Conservation (phyloP, 306 rosid species). For the Vigna nakashimae region DNA sequence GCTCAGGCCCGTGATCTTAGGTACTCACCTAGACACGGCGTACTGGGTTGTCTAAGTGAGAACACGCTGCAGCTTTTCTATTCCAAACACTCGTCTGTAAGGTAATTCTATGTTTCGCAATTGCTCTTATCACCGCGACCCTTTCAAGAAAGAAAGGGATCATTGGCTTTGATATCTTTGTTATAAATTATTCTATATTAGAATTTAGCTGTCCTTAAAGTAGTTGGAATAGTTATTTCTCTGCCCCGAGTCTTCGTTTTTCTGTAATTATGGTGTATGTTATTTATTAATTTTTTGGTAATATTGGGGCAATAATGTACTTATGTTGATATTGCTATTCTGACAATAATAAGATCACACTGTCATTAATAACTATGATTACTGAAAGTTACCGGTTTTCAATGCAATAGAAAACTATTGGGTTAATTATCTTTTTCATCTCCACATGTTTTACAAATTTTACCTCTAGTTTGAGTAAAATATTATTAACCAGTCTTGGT, state of each 20-base stretch:
- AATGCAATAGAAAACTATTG: neutral
- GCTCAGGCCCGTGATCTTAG: conserved; percentile 71
- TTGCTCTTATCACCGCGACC: neutral
- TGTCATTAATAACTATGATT: neutral
- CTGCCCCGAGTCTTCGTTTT: neutral
- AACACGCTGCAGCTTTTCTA: conserved; percentile 68
- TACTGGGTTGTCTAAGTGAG: conserved; percentile 71
- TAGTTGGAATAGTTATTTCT: conserved; percentile 26
- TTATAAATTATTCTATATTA: neutral
- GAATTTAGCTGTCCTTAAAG: conserved; percentile 13
- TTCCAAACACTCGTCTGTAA: conserved; percentile 48
- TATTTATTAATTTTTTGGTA: neutral
- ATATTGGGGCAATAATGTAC: neutral
- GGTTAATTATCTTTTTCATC: neutral
- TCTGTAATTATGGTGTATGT: neutral
- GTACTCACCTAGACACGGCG: conserved; percentile 61
- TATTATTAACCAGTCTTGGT: too few species aligned
- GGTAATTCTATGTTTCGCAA: conserved; percentile 32
- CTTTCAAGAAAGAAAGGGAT: neutral
- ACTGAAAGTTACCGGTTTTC: neutral
- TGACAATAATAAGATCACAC: neutral
- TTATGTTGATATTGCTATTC: conserved; percentile 4
- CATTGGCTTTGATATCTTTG: neutral
- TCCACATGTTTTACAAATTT: neutral
- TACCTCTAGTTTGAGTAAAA: neutral